These are phyloP conservation scores for Alternaria triticimaculans DNA, from an alignment of 2,329 filamentous ascomycete species.

Conservation along the genomic window DNA sequence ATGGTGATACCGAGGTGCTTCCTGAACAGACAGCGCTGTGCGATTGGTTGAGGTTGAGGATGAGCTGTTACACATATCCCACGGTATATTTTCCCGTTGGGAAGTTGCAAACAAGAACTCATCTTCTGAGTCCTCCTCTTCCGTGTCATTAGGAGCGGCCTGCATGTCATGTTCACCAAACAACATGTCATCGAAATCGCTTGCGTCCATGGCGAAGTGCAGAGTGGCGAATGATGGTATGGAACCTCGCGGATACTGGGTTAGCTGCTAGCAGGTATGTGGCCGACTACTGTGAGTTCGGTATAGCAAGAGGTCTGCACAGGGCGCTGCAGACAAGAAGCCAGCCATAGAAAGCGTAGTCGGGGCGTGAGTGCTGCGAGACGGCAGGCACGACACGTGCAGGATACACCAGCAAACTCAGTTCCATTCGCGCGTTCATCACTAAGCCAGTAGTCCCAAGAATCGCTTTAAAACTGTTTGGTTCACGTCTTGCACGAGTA, in stretches of 20 bases:
- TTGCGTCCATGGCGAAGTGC: slow-evolving; percentile 26
- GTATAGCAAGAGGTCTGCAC: not conserved
- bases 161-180: slow-evolving; percentile 30
- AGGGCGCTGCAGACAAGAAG: not conserved
- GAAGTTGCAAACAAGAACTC: slow-evolving; percentile 29
- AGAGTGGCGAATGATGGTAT: not conserved
- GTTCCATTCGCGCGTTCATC: not conserved
- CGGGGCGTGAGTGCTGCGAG: not conserved
- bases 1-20: not conserved
- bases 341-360: slow-evolving; percentile 3
- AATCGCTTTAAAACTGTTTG: not conserved
- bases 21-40: not conserved
- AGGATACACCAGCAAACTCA: not conserved
- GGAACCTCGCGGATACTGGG: not conserved
- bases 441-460: not conserved
- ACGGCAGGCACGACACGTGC: slow-evolving; percentile 1
- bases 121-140: slow-evolving; percentile 24
- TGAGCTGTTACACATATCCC: slow-evolving; percentile 7
- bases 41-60: not conserved
- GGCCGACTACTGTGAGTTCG: not conserved
- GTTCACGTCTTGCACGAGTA: not conserved
- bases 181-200: slow-evolving; percentile 40
- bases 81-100: slow-evolving; percentile 8
- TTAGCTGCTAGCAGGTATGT: not conserved
- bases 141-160: slow-evolving; percentile 15